Base-by-base conservation (phyloP, 305 asterid species). In the Fraxinus floribunda region DNA sequence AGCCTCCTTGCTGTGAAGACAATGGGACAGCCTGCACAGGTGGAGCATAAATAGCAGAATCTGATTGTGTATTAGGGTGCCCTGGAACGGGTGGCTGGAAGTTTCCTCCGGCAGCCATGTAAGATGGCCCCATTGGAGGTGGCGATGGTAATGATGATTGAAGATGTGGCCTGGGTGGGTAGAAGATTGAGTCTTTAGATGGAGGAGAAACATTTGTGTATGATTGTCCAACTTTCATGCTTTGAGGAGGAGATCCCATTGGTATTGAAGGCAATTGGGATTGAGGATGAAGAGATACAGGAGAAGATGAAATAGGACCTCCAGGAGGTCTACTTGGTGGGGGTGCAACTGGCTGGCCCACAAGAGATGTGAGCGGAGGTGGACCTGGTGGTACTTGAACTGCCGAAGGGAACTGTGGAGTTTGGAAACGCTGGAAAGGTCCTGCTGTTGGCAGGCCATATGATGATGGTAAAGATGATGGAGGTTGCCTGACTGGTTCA, bases 221-320 rank as follows among this genome's bases (percentile, higher is more conserved):
- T 80, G 89, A 83, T 78, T 88, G 97, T 66, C 85, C 86, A 81
- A 87, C 74, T 83, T 82, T 88, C 62, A 87, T 82, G 89, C 83
- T 89, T 89, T 87, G 94, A 74, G 93, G 92, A 20, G 96, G 90
- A 80, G 91, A 86, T 80, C 96, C 98, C 91, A 90, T 87, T 77
- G 91, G 88, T 76, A 89, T 83, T 30, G 92, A 80, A 81, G 92
- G 90, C 80, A 87, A 87, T 82, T 86, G 94, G 81, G 89, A 82
- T 77, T 90, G 97, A 44, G 92, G 79, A 75, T 82, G 83, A 87
- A 77, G 81, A 76, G 93, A 80, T 70, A 75, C 84, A 30, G 89
- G 81, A 52, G 32, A 62, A 62, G 86, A 79, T 83, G 88, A 77
- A 83, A 85, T 83, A 72, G 88, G 86, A 68, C 94, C 92, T 6